phyloP scores from a whole-genome alignment of 75 land plant genomes.

The Cunninghamia lanceolata region DNA sequence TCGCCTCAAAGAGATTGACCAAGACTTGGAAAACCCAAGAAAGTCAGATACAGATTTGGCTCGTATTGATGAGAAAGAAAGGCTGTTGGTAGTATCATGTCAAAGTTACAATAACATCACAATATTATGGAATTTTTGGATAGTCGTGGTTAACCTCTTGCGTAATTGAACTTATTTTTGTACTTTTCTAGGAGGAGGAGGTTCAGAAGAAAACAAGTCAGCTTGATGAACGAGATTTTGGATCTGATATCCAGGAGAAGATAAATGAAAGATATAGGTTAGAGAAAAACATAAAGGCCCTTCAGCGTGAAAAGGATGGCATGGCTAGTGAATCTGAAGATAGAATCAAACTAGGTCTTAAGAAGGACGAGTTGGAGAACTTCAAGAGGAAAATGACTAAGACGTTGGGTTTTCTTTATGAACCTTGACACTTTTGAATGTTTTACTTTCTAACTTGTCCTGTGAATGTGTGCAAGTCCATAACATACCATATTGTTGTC shows the following conservation, averaged over 20 bases:
- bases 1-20: constrained; percentile 51
- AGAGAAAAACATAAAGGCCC: constrained; percentile 59
- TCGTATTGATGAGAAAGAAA: constrained; percentile 68
- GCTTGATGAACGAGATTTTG: constrained; percentile 64
- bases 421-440: background rate
- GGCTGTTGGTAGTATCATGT: constrained; percentile 38
- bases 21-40: constrained; percentile 47
- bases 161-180: background rate
- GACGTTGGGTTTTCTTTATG: constrained; percentile 36
- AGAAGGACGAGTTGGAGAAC: constrained; percentile 69
- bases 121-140: background rate
- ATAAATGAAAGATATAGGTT: constrained; percentile 37
- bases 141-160: background rate
- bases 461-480: background rate
- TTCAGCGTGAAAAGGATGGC: constrained; percentile 72
- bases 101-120: background rate
- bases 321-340: constrained; percentile 80
- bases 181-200: constrained; percentile 54
- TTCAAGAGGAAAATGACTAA: constrained; percentile 57
- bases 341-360: constrained; percentile 61
- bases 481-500: background rate
- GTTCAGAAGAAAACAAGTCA: constrained; percentile 53
- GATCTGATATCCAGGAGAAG: constrained; percentile 45
- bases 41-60: constrained; percentile 44
- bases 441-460: background rate